Base-by-base conservation (phyloP, 2,329 filamentous ascomycete species). In the Cercospora zeina region DNA sequence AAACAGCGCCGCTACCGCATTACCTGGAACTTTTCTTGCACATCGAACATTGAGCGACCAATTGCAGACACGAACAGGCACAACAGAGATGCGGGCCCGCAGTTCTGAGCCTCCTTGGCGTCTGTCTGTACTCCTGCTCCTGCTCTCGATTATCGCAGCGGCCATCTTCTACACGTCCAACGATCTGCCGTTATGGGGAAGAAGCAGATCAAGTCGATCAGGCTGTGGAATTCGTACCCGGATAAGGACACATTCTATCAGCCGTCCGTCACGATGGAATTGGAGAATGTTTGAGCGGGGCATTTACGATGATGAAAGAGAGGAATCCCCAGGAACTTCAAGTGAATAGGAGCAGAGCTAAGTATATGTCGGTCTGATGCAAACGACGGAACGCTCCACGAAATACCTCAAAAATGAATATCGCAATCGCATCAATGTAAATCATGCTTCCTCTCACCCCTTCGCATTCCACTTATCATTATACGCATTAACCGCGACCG, bases 401-500 rank as follows among this genome's bases (percentile, higher is more conserved):
- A 27, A 27, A 27, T 6, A 3, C 6, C 11, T 34, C 31, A 34
- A 34, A 10, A 34, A 34, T 27, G 24, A 6, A 27, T 6, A 27
- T 27, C 3, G 3, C 24, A 6, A 3, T 27, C 24, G 3, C 3
- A 27, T 27, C 6, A 6, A 27, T 27, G 24, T 6, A 27, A 6
- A 27, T 27, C 6, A 27, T 34, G 8, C 31, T 34, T 19, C 11
- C 11, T 13, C 8, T 61, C 50, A 76, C 37, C 83, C 83, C 74
- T 84, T 85, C 16, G 83, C 83, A 75, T 85, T 87, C 78, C 86
- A 87, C 73, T 82, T 84, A 71, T 87, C 85, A 72, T 88, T 88
- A 73, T 86, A 88, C 58, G 85, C 85, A 78, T 87, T 87, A 33
- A 87, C 85, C 66, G 85, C 85, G 74, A 88, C 78, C 55, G 85